phyloP scores from a whole-genome alignment of 371 early-diverging fungal species.

The Circinella umbellata region DNA sequence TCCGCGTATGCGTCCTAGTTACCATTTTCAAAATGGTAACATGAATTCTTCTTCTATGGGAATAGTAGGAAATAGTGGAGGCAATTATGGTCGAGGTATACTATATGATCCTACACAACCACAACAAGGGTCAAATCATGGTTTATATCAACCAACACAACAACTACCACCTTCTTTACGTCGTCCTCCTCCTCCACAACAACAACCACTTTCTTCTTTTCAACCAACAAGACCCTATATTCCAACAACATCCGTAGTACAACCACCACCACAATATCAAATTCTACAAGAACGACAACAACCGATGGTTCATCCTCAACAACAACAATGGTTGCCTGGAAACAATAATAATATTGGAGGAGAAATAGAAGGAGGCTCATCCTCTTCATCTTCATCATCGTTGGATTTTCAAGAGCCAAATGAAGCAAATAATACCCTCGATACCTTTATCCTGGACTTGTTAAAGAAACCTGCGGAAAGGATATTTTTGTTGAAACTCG shows the following conservation, averaged over 20 bases:
- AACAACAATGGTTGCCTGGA: conserved; percentile 11
- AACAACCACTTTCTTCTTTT: not conserved
- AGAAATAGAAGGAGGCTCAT: not conserved
- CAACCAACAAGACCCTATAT: not conserved
- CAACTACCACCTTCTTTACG: not conserved
- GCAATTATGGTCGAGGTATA: not conserved
- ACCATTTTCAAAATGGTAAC: not conserved
- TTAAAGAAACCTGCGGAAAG: conserved; percentile 74
- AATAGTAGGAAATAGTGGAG: conserved; percentile 2
- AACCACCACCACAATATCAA: conserved; percentile 15
- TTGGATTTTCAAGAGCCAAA: conserved; percentile 13
- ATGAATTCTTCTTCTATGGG: not conserved
- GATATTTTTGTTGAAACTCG: conserved; percentile 74
- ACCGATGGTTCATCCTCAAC: conserved; percentile 14
- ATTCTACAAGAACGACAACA: conserved; percentile 13
- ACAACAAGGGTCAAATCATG: not conserved
- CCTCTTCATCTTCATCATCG: not conserved
- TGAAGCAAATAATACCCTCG: conserved; percentile 42
- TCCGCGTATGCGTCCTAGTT: conserved; percentile 1
- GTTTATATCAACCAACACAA: not conserved
- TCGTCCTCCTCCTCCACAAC: conserved; percentile 3
- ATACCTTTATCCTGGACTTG: conserved; percentile 69
- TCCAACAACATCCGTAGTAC: not conserved
- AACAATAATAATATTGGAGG: not conserved
- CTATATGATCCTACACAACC: not conserved